These are phyloP conservation scores for Phalaenopsis equestris DNA, from an alignment of 106 monocot genomes.

Conservation along the genomic window DNA sequence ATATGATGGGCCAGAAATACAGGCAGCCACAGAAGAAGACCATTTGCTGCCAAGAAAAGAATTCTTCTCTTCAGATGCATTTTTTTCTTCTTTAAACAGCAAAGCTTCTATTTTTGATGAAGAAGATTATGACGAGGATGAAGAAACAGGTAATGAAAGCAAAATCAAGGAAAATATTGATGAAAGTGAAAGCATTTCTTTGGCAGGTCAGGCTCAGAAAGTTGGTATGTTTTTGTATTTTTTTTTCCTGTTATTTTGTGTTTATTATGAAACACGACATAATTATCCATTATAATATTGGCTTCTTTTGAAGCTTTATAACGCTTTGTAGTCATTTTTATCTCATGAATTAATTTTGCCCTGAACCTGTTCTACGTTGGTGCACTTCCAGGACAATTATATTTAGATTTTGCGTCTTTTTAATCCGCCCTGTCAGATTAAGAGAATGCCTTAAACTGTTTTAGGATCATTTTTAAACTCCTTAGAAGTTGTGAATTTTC, in stretches of 20 bases:
- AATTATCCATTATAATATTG: neutral
- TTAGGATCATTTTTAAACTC: neutral
- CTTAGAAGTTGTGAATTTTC: neutral
- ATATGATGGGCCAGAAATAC: slow-evolving; percentile 93
- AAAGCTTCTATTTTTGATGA: slow-evolving; percentile 81
- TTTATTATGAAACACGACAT: neutral
- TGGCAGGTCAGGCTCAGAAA: slow-evolving; percentile 22
- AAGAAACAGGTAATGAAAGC: slow-evolving; percentile 36
- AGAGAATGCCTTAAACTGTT: neutral
- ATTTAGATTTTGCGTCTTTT: neutral
- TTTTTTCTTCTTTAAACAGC: slow-evolving; percentile 36
- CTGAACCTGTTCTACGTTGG: neutral
- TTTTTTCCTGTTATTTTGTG: neutral
- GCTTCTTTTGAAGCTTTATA: neutral
- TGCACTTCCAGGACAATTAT: neutral
- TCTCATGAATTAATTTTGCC: neutral
- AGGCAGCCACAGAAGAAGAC: slow-evolving; percentile 59
- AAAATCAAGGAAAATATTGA: slow-evolving; percentile 21
- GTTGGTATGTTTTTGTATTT: neutral
- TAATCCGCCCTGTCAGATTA: neutral
- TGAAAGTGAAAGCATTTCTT: slow-evolving; percentile 8
- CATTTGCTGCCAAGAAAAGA: slow-evolving; percentile 62
- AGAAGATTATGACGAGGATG: slow-evolving; percentile 97
- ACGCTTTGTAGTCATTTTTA: neutral
- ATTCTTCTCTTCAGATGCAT: slow-evolving; percentile 47